phyloP scores from a whole-genome alignment of 2,329 filamentous ascomycete species.

The Fusarium sp. region DNA sequence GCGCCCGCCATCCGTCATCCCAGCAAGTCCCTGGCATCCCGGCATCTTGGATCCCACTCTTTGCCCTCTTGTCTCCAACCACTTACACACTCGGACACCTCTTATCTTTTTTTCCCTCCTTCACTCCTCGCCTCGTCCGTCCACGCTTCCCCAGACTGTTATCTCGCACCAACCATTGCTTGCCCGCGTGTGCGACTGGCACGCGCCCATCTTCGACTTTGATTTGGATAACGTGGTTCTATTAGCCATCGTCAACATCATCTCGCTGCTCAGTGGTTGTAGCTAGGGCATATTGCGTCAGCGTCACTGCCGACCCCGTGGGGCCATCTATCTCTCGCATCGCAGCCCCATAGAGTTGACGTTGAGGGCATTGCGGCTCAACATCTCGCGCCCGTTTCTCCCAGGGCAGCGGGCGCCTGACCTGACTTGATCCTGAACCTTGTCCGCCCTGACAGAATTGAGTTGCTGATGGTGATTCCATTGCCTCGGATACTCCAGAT shows the following conservation, averaged over 20 bases:
- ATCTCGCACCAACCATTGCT: constrained; percentile 46
- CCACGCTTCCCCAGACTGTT: constrained; percentile 47
- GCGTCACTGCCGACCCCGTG: constrained; percentile 45
- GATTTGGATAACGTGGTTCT: constrained; percentile 47
- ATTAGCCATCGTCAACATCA: constrained; percentile 44
- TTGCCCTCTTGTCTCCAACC: constrained; percentile 37
- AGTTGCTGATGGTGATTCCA: constrained; percentile 28
- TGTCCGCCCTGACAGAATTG: constrained; percentile 37
- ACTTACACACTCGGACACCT: constrained; percentile 44
- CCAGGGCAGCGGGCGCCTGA: constrained; percentile 42
- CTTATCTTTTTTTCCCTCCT: constrained; percentile 42
- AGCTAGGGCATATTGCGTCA: constrained; percentile 46
- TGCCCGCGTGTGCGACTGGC: constrained; percentile 31
- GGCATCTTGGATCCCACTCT: constrained; percentile 46
- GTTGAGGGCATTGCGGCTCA: constrained; percentile 42
- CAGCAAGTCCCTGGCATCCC: constrained; percentile 42
- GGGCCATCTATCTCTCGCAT: constrained; percentile 33
- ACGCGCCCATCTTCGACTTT: constrained; percentile 22
- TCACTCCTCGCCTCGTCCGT: constrained; percentile 29
- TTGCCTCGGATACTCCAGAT: constrained; percentile 25
- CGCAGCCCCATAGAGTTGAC: constrained; percentile 29
- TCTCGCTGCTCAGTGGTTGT: constrained; percentile 43
- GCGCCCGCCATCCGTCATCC: constrained; percentile 45
- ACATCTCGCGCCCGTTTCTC: constrained; percentile 41
- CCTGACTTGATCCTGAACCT: constrained; percentile 32